Percentiles rank a stretch among this genome's conserved stretches.
These are phyloP conservation scores for Russula earlei DNA, from an alignment of 768 basidiomycete genomes.

Conservation along the genomic window DNA sequence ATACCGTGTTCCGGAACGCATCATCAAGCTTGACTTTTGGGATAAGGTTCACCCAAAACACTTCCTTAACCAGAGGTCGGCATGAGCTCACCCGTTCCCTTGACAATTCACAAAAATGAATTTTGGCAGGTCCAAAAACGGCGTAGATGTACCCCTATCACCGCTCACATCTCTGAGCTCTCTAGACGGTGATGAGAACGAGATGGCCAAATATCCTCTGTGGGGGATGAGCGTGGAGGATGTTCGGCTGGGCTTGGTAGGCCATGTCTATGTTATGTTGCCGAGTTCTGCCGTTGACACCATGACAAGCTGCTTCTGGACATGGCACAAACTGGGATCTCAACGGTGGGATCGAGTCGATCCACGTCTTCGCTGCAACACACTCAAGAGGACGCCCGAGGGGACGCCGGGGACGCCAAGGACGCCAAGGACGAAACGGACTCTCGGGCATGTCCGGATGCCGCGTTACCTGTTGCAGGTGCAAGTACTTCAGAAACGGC, in stretches of 20 bases:
- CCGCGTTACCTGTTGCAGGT: background rate
- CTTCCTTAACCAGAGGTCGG: conserved; percentile 11
- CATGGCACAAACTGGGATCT: conserved; percentile 8
- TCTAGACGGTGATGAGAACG: conserved; percentile 16
- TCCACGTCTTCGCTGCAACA: background rate
- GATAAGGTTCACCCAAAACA: conserved; percentile 43
- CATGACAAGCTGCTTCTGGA: conserved; percentile 15
- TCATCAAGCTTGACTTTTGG: conserved; percentile 95
- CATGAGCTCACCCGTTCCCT: background rate
- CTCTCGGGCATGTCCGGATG: background rate
- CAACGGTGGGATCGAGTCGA: background rate
- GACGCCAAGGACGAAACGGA: background rate
- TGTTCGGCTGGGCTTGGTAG: conserved; percentile 17
- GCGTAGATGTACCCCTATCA: conserved; percentile 21
- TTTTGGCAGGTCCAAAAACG: conserved; percentile 8
- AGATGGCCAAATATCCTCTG: conserved; percentile 1
- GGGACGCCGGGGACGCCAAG: too few species aligned
- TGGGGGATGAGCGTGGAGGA: conserved; percentile 16
- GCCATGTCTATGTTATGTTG: background rate
- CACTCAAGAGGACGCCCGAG: background rate
- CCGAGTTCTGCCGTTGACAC: background rate
- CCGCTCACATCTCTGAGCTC: conserved; percentile 24
- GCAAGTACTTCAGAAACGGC: background rate
- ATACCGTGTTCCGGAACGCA: conserved; percentile 86
- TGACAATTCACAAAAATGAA: background rate